phyloP scores from a whole-genome alignment of 2,329 filamentous ascomycete genomes.

The Trichophyton verrucosum region DNA sequence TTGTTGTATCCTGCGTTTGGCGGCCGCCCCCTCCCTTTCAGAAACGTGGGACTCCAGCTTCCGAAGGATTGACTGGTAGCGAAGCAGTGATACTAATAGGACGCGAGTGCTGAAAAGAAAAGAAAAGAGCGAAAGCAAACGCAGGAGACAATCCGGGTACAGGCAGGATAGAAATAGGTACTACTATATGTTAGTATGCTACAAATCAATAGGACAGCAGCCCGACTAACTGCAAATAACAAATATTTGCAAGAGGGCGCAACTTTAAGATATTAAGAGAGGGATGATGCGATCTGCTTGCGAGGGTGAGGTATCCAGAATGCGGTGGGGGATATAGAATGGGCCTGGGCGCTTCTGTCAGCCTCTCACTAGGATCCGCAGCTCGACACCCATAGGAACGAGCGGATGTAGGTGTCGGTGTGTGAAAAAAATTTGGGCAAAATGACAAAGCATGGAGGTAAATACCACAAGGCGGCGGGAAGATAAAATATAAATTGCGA shows the following conservation, averaged over 20 bases:
- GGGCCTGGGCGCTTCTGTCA: slow-evolving; percentile 12
- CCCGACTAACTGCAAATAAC: background rate
- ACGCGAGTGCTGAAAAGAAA: background rate
- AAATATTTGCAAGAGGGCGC: background rate
- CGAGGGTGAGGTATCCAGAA: slow-evolving; percentile 3
- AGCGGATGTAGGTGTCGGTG: background rate
- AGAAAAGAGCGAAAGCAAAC: background rate
- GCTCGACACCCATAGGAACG: background rate
- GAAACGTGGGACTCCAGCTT: background rate
- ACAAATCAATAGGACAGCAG: background rate
- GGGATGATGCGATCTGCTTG: background rate
- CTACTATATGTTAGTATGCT: background rate
- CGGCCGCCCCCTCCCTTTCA: background rate
- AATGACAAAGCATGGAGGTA: background rate
- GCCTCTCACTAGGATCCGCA: slow-evolving; percentile 1
- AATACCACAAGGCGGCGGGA: background rate
- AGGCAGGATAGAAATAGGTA: background rate
- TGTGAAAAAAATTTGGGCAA: background rate
- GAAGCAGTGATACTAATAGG: no score
- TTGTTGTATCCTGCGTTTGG: background rate
- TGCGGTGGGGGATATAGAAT: slow-evolving; percentile 9
- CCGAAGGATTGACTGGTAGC: background rate
- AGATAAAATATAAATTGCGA: background rate
- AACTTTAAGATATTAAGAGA: background rate
- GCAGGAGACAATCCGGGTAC: background rate